phyloP scores from a whole-genome alignment of 352 stramenopile species.

The Pythium brassicae region DNA sequence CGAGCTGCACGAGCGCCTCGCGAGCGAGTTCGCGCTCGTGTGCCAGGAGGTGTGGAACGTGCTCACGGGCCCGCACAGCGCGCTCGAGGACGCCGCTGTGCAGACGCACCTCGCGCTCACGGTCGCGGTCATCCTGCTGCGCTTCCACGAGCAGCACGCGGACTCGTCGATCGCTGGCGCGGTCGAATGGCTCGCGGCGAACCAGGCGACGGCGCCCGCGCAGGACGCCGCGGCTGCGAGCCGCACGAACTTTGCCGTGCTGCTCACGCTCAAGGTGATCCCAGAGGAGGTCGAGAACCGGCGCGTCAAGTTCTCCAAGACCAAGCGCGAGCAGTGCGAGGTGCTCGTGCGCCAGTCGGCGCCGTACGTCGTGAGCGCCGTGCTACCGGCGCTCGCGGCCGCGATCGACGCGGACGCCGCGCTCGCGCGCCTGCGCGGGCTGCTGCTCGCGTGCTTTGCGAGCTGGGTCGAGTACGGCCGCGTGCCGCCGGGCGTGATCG shows the following conservation, averaged over 20 bases:
- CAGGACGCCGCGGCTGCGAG: slow-evolving; percentile 24
- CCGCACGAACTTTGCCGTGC: slow-evolving; percentile 69
- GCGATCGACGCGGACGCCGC: slow-evolving; percentile 53
- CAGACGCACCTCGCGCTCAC: slow-evolving; percentile 70
- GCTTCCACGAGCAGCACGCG: slow-evolving; percentile 63
- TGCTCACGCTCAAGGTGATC: slow-evolving; percentile 72
- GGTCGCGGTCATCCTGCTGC: slow-evolving; percentile 72
- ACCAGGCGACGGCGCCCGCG: slow-evolving; percentile 46
- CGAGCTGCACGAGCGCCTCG: slow-evolving; percentile 42
- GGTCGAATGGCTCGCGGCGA: slow-evolving; percentile 74
- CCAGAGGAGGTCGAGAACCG: slow-evolving; percentile 78
- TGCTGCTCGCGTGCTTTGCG: slow-evolving; percentile 59
- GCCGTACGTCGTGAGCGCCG: slow-evolving; percentile 46
- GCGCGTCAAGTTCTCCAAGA: slow-evolving; percentile 73
- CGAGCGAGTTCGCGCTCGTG: slow-evolving; percentile 56
- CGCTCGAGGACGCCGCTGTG: slow-evolving; percentile 48
- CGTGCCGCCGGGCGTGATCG: slow-evolving; percentile 42
- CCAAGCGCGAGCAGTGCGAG: slow-evolving; percentile 57
- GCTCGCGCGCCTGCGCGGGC: slow-evolving; percentile 33
- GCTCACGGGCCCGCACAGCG: slow-evolving; percentile 52
- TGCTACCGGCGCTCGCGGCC: slow-evolving; percentile 51
- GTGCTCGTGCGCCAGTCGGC: slow-evolving; percentile 64
- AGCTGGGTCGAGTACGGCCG: slow-evolving; percentile 77
- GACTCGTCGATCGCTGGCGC: slow-evolving; percentile 47
- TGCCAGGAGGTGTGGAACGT: slow-evolving; percentile 78